Evolutionary conservation across 2,329 filamentous ascomycete species (phyloP).

Genomic region (Diaporthe citri): DNA sequence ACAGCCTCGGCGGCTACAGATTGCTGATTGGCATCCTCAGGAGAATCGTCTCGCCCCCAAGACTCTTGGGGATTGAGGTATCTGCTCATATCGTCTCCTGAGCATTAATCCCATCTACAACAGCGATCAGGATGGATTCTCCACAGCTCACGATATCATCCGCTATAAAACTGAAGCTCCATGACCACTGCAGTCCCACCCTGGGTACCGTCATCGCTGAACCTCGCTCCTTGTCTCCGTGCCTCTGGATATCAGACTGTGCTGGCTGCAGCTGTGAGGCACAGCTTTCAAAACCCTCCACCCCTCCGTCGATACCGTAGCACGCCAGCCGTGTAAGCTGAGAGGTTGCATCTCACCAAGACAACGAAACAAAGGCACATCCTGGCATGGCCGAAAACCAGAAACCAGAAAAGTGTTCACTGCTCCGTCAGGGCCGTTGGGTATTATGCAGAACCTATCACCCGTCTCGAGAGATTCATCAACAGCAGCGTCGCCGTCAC

Average conservation of each 20-base stretch:
- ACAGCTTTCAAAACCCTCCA: neutral
- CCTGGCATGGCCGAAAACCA: neutral
- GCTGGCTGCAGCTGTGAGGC: neutral
- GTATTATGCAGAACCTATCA: neutral
- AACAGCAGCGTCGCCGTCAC: neutral
- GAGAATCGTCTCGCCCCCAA: neutral
- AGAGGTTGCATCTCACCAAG: neutral
- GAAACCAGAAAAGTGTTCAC: neutral
- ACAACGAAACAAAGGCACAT: neutral
- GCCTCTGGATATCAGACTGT: neutral
- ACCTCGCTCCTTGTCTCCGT: neutral
- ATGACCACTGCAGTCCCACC: neutral
- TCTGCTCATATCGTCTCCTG: neutral
- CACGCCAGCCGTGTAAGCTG: neutral
- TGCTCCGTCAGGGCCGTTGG: neutral
- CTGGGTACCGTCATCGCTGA: neutral
- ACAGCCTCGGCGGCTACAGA: slow-evolving; percentile 27
- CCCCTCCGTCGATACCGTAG: neutral
- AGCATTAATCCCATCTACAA: neutral
- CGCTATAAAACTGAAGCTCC: neutral
- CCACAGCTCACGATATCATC: neutral
- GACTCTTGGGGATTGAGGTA: neutral
- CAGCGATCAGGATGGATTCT: neutral
- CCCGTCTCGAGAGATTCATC: neutral
- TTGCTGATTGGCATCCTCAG: slow-evolving; percentile 16